phyloP scores from a whole-genome alignment of 306 rosid genomes.

The Datisca glomerata region DNA sequence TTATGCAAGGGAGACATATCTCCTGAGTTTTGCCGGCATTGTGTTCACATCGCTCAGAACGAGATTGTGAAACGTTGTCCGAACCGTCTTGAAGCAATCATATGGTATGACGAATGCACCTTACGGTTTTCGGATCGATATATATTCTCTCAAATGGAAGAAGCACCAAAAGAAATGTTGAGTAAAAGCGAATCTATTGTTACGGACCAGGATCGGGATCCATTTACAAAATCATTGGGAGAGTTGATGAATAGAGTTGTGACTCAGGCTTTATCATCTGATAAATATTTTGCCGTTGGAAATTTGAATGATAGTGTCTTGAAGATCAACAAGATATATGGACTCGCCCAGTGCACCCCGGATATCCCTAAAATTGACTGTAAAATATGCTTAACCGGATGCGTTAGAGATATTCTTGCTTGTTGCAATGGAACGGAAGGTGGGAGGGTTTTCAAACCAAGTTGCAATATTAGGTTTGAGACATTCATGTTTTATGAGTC shows the following conservation, averaged over 20 bases:
- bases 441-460: not conserved
- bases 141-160: not conserved
- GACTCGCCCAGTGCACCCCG: conserved; percentile 14
- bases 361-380: conserved; percentile 9
- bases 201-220: not conserved
- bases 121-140: conserved; percentile 3
- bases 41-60: conserved; percentile 1
- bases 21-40: not conserved
- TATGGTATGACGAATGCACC: conserved; percentile 5
- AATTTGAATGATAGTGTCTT: not conserved
- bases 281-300: conserved; percentile 4
- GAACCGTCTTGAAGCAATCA: conserved; percentile 1
- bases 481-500: not conserved
- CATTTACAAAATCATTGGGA: not conserved
- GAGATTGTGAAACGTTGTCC: not conserved
- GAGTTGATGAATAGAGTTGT: too few species aligned
- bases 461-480: conserved; percentile 3
- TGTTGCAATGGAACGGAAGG: not conserved
- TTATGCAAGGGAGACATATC: conserved; percentile 11
- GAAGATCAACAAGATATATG: conserved; percentile 2
- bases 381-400: conserved; percentile 5
- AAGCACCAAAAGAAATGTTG: not conserved
- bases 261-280: too few species aligned
- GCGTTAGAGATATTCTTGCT: fast-evolving
- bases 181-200: not conserved